Percentiles rank a stretch among this genome's conserved stretches.
phyloP scores from a whole-genome alignment of 2,329 filamentous ascomycete genomes.

The Leptographium procerum region DNA sequence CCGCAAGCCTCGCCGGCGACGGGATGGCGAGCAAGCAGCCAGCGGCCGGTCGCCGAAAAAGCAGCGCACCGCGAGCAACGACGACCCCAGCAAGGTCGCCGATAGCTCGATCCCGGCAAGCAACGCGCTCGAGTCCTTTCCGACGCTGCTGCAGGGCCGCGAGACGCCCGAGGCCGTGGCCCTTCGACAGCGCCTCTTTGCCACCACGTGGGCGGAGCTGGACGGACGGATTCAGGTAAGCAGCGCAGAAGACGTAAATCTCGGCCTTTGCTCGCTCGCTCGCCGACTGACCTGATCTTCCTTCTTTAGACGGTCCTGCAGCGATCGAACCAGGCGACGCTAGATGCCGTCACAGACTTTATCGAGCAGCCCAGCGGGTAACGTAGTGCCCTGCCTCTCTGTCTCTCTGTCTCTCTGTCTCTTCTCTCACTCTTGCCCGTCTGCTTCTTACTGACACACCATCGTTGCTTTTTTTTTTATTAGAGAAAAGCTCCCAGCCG shows the following conservation, averaged over 20 bases:
- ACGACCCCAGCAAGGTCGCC: not conserved
- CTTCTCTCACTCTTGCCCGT: not conserved
- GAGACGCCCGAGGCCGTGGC: constrained; percentile 38
- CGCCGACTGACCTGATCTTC: no score
- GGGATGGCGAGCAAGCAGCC: not conserved
- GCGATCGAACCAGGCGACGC: constrained; percentile 48
- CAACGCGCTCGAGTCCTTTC: constrained; percentile 26
- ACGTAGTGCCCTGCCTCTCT: no score
- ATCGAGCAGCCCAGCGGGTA: constrained; percentile 26
- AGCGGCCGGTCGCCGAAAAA: not conserved
- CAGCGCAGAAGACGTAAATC: not conserved
- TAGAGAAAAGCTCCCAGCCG: constrained; percentile 48
- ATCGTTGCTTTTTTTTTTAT: not conserved
- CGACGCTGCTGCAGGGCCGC: constrained; percentile 40
- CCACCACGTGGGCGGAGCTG: constrained; percentile 52
- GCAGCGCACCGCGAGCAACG: not conserved
- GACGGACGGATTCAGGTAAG: constrained; percentile 50
- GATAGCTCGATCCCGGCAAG: not conserved
- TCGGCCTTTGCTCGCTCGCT: no score
- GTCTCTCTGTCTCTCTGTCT: constrained; percentile 1
- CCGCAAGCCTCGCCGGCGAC: not conserved
- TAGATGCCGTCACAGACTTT: constrained; percentile 47
- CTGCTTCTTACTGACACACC: not conserved
- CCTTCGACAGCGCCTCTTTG: constrained; percentile 48
- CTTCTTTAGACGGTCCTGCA: constrained; percentile 47